Percentiles rank a stretch among this genome's conserved stretches.
phyloP scores from a whole-genome alignment of 1,284 basidiomycete genomes.

The Ceratorhiza oryzae-sativae region DNA sequence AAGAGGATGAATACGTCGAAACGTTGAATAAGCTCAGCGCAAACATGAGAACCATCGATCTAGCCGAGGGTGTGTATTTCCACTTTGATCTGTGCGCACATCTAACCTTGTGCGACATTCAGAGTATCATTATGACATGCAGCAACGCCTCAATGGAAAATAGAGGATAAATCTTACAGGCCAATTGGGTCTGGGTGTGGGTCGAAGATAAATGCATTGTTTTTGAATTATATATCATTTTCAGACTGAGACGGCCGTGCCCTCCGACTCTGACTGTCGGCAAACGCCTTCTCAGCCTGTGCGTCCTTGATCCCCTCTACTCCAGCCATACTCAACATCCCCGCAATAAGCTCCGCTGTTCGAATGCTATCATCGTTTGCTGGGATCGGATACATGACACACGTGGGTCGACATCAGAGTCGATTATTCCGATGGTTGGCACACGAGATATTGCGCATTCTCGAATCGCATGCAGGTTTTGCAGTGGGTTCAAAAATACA shows the following conservation, averaged over 20 bases:
- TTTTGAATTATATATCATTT: slow-evolving; percentile 6
- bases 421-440: slow-evolving; percentile 89
- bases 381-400: slow-evolving; percentile 97
- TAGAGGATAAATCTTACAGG: not conserved
- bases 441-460: slow-evolving; percentile 86
- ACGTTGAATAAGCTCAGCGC: slow-evolving; percentile 94
- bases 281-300: slow-evolving; percentile 31
- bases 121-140: slow-evolving; percentile 75
- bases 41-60: slow-evolving; percentile 85
- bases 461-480: slow-evolving; percentile 82
- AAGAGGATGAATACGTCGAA: slow-evolving; percentile 96
- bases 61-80: slow-evolving; percentile 83
- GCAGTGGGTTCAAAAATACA: slow-evolving; percentile 86
- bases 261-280: slow-evolving; percentile 29
- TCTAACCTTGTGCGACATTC: slow-evolving; percentile 28
- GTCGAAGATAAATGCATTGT: not conserved
- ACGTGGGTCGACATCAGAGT: slow-evolving; percentile 95
- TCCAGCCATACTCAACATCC: slow-evolving; percentile 91
- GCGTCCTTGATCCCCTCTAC: slow-evolving; percentile 70
- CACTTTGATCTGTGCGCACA: not conserved
- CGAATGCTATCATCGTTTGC: slow-evolving; percentile 96
- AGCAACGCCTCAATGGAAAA: slow-evolving; percentile 52
- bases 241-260: slow-evolving; percentile 9
- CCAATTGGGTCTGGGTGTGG: not conserved
- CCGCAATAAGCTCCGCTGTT: slow-evolving; percentile 89